phyloP scores from a whole-genome alignment of 2,329 filamentous ascomycete genomes.

The Dactylellina drechsleri region DNA sequence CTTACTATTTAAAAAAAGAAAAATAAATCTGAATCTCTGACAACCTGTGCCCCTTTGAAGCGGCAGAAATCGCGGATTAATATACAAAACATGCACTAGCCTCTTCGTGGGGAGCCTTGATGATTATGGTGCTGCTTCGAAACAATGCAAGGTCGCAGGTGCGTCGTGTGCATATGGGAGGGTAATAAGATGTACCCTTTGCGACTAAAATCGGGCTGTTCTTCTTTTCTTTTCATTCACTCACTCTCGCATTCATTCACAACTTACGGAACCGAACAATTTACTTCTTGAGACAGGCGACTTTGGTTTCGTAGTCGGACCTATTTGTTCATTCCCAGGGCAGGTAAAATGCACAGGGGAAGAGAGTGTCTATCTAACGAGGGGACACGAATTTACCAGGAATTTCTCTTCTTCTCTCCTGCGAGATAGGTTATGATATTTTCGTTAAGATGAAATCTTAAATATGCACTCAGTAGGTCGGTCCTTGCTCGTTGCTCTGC shows the following conservation, averaged over 20 bases:
- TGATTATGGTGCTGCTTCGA: conserved; percentile 41
- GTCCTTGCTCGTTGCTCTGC: too few species aligned
- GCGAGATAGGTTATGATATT: not conserved
- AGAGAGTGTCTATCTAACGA: not conserved
- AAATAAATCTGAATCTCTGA: conserved; percentile 35
- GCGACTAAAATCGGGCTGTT: conserved; percentile 32
- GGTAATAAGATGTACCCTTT: conserved; percentile 18
- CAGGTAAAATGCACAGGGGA: conserved; percentile 24
- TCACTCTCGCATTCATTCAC: too few species aligned
- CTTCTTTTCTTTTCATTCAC: not conserved
- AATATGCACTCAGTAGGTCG: too few species aligned
- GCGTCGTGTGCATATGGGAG: too few species aligned
- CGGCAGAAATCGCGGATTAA: conserved; percentile 44
- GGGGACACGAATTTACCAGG: conserved; percentile 3
- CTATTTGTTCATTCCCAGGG: conserved; percentile 26
- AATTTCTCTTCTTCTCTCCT: conserved; percentile 22
- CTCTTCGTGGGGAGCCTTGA: not conserved
- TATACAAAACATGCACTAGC: conserved; percentile 39
- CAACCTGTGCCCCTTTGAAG: conserved; percentile 34
- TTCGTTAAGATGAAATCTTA: too few species aligned
- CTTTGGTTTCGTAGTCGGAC: not conserved
- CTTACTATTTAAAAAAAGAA: conserved; percentile 16
- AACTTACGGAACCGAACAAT: not conserved
- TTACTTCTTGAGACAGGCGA: conserved; percentile 6
- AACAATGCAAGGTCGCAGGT: conserved; percentile 53